These are phyloP conservation scores for Exutisphaerella laricina DNA, from an alignment of 2,329 filamentous ascomycete genomes.

Conservation along the genomic window DNA sequence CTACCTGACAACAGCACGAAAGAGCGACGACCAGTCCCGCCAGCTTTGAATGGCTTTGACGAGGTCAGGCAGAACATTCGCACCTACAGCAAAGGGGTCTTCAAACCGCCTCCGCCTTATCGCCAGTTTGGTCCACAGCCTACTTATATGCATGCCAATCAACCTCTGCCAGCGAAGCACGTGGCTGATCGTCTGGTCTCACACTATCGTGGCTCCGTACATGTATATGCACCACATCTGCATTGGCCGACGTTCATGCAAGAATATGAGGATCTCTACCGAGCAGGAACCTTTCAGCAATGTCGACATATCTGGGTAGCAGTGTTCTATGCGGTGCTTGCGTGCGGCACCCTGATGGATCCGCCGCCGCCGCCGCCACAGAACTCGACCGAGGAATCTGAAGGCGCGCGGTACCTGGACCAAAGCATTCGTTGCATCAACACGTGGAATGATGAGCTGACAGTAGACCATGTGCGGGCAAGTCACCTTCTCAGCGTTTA, in stretches of 20 bases:
- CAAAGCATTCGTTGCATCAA: slow-evolving; percentile 65
- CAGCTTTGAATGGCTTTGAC: slow-evolving; percentile 62
- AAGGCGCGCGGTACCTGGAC: slow-evolving; percentile 64
- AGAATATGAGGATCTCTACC: slow-evolving; percentile 72
- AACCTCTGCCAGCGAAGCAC: slow-evolving; percentile 59
- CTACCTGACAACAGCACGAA: slow-evolving; percentile 37
- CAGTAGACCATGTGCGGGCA: slow-evolving; percentile 67
- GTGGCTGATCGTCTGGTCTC: slow-evolving; percentile 66
- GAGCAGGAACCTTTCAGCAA: slow-evolving; percentile 54
- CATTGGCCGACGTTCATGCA: slow-evolving; percentile 81
- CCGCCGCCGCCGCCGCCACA: slow-evolving; percentile 51
- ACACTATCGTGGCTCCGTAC: slow-evolving; percentile 69
- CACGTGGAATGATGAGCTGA: slow-evolving; percentile 73
- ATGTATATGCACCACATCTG: slow-evolving; percentile 75
- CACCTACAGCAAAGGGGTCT: slow-evolving; percentile 68
- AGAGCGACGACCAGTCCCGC: slow-evolving; percentile 56
- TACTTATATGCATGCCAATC: slow-evolving; percentile 40
- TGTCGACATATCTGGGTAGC: slow-evolving; percentile 67
- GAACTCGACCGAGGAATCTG: slow-evolving; percentile 49
- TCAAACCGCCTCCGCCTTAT: slow-evolving; percentile 68
- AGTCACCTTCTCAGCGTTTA: slow-evolving; percentile 71
- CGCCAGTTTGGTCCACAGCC: slow-evolving; percentile 49
- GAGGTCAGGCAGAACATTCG: slow-evolving; percentile 67
- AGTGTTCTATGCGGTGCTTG: slow-evolving; percentile 76
- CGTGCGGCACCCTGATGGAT: slow-evolving; percentile 70